Base-by-base conservation (phyloP, 2,329 filamentous ascomycete genomes). In the Colletotrichum melonis region DNA sequence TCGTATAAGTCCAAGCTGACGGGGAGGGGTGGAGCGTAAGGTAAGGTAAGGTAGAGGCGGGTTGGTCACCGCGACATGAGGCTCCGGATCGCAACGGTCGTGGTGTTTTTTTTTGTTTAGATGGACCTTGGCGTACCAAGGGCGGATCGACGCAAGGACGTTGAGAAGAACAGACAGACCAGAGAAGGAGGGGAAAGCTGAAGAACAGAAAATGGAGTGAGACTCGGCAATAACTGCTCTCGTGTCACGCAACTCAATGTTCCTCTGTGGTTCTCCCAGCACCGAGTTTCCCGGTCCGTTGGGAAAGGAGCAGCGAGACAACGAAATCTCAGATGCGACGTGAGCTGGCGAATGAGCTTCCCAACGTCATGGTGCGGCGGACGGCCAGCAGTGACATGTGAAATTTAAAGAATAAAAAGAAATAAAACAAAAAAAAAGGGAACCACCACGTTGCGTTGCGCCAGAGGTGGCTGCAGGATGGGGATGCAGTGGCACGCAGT, bases 321-420 rank as follows among this genome's bases (percentile, higher is more conserved):
- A 42, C 14, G 55, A 70, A 65, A 57, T 60, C 35, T 65, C 56
- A 60, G 19, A 64, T 59, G 56, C 54, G 59, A 69, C 59, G 38
- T 42, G 38, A 42, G 38, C 59, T 73, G 42, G 55, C 70, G 66
- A 70, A 73, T 73, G 70, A 65, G 70, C 66, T 73, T 69, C 26
- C 66, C 59, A 69, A 65, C 70, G 70, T 73, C 70, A 73, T 69
- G 70, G 66, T 64, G 55, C 55, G 65, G 66, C 58, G 24, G 64
- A 35, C 22, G 35, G 55, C 7, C 14, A 42, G 59, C 26, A 63
- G 19, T 73, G 60, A 70, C 70, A 73, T 73, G 70, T 73, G 70
- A 73, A 70, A 49, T 49, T n/a, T 9, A 9, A n/a, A 49, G 19
- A 49, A 49, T 9, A 67, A 46, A 55, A 69, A 58, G 32, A 12